Evolutionary conservation across 2,329 filamentous ascomycete species (phyloP), one percentile per base, ranked within the genome.

Genomic region (Aplosporella prunicola): DNA sequence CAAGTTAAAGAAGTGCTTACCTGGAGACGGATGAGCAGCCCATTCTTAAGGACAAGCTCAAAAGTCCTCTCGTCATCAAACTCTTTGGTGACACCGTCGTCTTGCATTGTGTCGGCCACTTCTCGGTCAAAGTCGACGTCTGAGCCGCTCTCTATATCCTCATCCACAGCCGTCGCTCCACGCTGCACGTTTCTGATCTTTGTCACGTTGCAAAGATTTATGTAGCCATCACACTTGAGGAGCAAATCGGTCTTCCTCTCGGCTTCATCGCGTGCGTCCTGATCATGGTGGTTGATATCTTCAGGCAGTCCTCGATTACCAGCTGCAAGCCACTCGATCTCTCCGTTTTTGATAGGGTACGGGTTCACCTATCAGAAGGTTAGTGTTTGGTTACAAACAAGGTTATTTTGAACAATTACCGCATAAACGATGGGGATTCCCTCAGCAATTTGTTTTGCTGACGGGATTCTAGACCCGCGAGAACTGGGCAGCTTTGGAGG

Each of bases 1-100:
- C 2, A 6, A 10, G 5, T 15, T 13, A 5, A 9, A 9, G 13
- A 2, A 16, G n/a, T 13, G 32, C 45, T 39, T 41, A 72, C 67
- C 52, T 75, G 73, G 6, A 82, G 61, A 9, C 74, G 72, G 26
- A 81, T 64, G 26, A 78, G 62, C 6, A 81, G 64, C 0, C 71
- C 71, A 50, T 80, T 80, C 32, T 69, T 66, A 45, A 82, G 62
- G 8, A 72, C 60, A 16, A 82, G 57, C 52, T 81, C 78, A 45
- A 82, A 76, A 1, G 69, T 71, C 6, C 71, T 67, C 20, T 72
- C 67, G 23, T 75, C 63, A 43, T 76, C 71, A 34, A 76, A 61
- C 18, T 71, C 63, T 8, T 53, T 60, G 0, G 68, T 72, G 10
- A 62, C 55, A 20, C 73, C 74, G 49, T 76, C 74, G 26, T 76